Evolutionary conservation across 2,329 filamentous ascomycete species (phyloP).

Genomic region (Ophiostoma piceae): DNA sequence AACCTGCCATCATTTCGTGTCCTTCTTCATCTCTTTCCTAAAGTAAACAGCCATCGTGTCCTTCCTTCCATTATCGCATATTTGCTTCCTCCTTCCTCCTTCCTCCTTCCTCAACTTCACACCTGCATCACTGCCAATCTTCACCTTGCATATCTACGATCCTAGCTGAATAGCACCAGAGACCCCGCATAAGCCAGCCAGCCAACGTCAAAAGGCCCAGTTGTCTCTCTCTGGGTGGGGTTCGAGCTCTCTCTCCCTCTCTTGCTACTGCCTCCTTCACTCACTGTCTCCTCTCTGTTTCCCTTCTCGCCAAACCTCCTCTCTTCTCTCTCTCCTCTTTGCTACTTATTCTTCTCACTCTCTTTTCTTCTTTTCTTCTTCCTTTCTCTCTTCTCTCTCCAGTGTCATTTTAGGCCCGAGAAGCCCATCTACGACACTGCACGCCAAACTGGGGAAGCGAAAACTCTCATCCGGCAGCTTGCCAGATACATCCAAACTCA

Average conservation of each 20-base stretch:
- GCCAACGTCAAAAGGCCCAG: conserved; percentile 8
- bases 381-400: background rate
- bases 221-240: conserved; percentile 18
- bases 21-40: background rate
- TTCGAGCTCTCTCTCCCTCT: conserved; percentile 19
- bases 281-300: background rate
- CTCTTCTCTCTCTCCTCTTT: background rate
- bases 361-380: background rate
- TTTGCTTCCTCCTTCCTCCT: background rate
- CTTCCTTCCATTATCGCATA: background rate
- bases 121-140: conserved; percentile 5
- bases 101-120: background rate
- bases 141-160: background rate
- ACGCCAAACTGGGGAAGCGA: conserved; percentile 59
- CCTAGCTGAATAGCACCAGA: conserved; percentile 3
- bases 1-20: background rate
- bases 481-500: conserved; percentile 53
- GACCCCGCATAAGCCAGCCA: conserved; percentile 22
- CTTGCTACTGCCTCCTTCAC: background rate
- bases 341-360: background rate
- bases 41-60: background rate
- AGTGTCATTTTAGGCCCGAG: conserved; percentile 1
- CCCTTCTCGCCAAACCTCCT: background rate
- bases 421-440: conserved; percentile 13
- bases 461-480: conserved; percentile 59